These are phyloP conservation scores for Aspergillus sp. DNA, from an alignment of 2,329 filamentous ascomycete genomes.

Conservation along the genomic window DNA sequence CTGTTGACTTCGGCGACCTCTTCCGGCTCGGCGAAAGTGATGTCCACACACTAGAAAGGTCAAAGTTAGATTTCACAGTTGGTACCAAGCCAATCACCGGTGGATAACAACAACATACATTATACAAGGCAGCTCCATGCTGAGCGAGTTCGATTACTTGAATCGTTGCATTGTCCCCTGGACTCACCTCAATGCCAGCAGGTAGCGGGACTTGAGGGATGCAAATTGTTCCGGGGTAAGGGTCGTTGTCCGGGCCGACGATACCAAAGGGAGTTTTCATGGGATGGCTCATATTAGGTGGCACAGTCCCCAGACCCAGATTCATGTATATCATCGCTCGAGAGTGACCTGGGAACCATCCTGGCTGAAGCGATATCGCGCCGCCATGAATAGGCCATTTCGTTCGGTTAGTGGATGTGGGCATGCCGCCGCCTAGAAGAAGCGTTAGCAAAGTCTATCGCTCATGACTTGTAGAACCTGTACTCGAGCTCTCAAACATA, in stretches of 20 bases:
- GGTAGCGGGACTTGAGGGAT: constrained; percentile 87
- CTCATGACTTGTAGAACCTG: not conserved
- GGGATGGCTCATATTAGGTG: constrained; percentile 80
- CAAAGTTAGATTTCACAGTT: not conserved
- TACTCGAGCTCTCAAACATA: constrained; percentile 47
- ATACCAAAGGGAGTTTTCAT: constrained; percentile 83
- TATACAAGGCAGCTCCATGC: constrained; percentile 80
- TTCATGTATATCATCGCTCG: constrained; percentile 87
- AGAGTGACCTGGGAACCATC: constrained; percentile 90
- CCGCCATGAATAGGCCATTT: constrained; percentile 88
- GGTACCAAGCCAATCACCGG: not conserved
- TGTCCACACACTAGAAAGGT: constrained; percentile 76
- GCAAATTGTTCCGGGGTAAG: constrained; percentile 85
- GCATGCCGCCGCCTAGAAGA: constrained; percentile 76
- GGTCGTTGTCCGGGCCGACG: constrained; percentile 45
- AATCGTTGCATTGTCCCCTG: constrained; percentile 88
- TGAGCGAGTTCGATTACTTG: constrained; percentile 81
- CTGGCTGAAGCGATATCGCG: constrained; percentile 85
- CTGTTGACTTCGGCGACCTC: constrained; percentile 75
- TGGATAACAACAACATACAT: constrained; percentile 55
- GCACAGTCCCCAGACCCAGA: constrained; percentile 78
- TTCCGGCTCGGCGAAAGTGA: constrained; percentile 79
- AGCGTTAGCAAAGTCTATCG: not conserved
- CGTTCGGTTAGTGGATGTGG: constrained; percentile 76
- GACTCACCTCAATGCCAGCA: constrained; percentile 64